Evolutionary conservation across 1,284 basidiomycete species (phyloP), one percentile per base, ranked within the genome.

Genomic region (Earliella scabrosa): DNA sequence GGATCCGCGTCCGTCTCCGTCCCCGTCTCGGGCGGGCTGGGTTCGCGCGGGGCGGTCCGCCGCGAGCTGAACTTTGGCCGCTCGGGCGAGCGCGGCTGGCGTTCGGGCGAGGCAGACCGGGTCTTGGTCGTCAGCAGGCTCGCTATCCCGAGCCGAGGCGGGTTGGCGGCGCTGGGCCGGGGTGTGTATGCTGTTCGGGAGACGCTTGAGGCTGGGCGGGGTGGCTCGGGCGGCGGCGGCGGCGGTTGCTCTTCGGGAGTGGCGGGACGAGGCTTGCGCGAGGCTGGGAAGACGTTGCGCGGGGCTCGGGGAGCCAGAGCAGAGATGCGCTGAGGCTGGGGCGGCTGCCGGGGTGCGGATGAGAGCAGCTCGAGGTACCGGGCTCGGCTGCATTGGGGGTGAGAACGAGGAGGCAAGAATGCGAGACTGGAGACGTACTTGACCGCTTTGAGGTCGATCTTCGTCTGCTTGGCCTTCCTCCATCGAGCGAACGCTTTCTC

Each of bases 371-470:
- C 85, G 54, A 92, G 79, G 71, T 90, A 89, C 61, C 89, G 76
- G 38, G 83, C 83, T 41, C 84, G 84, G 52, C 83, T 85, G 21
- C 63, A 54, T 21, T 31, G 65, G 59, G 63, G 55, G 54, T 59
- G 23, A 58, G 44, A 13, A 13, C 21, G 24, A 24, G 5, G 9
- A 16, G 4, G 23, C 36, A 36, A 39, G 34, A 31, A 34, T 13
- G 35, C 20, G 7, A 54, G 38, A 4, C 10, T 24, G 27, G 50
- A 52, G 27, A 83, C 90, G 77, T 70, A 93, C 90, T 88, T 88
- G 50, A 92, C 86, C 53, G 91, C 89, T 70, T 91, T 92, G 38
- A 88, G 78, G 39, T 87, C 85, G 36, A 86, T 79, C 68, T 88
- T 90, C 20, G 82, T 85, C 67, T 81, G 81, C 64, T 90, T 83